phyloP scores from a whole-genome alignment of 768 basidiomycete genomes.

The Arthromyces matolae region DNA sequence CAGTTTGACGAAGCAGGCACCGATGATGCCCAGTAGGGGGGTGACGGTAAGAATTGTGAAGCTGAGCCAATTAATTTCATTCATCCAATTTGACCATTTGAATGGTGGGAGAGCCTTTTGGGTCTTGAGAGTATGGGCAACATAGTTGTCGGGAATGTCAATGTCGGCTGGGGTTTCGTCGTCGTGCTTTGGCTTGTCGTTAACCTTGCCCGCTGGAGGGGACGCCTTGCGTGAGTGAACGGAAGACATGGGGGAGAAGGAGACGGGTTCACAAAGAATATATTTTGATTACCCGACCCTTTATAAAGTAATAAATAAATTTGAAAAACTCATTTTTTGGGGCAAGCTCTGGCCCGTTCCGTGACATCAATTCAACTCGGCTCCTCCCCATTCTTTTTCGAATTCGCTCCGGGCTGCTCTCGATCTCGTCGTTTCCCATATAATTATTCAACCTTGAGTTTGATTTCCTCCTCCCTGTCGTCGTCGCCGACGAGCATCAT shows the following conservation, averaged over 20 bases:
- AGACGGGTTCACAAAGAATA: constrained; percentile 1
- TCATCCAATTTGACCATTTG: constrained; percentile 50
- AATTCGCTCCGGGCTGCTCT: not conserved
- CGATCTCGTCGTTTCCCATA: not conserved
- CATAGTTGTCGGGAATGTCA: constrained; percentile 80
- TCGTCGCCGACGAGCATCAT: no score
- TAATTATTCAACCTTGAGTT: no score
- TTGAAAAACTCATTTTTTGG: constrained; percentile 17
- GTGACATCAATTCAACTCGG: constrained; percentile 8
- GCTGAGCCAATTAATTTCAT: constrained; percentile 76
- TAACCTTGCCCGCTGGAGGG: constrained; percentile 13
- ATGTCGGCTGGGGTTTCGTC: constrained; percentile 42
- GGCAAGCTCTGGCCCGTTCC: constrained; percentile 7
- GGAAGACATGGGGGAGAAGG: constrained; percentile 24
- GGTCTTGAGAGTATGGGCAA: constrained; percentile 67
- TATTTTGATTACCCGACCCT: constrained; percentile 12
- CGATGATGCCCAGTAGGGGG: constrained; percentile 72
- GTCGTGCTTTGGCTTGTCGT: constrained; percentile 10
- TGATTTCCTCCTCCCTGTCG: no score
- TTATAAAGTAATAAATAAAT: constrained; percentile 18
- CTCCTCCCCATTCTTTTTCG: constrained; percentile 2
- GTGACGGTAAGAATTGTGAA: constrained; percentile 68
- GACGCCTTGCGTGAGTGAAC: constrained; percentile 24
- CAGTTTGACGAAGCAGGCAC: constrained; percentile 61
- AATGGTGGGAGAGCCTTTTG: constrained; percentile 68